Conservation (phyloP, 148 eudicot species). For the Chenopodium berlandieri region DNA sequence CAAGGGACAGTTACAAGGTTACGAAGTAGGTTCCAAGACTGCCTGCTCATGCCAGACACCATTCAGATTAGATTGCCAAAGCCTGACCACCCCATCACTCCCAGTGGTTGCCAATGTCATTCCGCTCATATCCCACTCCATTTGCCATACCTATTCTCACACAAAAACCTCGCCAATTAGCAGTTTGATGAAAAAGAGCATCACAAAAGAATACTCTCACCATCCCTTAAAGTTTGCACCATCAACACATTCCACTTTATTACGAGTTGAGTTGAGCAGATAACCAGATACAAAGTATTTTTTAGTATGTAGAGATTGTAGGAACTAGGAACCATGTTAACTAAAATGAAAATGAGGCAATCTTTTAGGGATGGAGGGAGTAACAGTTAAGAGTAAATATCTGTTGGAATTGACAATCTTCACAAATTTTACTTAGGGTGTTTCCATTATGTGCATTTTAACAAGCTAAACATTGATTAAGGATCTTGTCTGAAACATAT, state of each 20-base stretch:
- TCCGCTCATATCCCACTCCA: constrained; percentile 99
- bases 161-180: background rate
- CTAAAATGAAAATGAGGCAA: no score
- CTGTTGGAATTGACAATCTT: background rate
- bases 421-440: background rate
- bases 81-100: constrained; percentile 63
- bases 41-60: constrained; percentile 95
- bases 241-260: no score
- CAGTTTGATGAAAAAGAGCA: background rate
- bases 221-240: no score
- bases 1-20: background rate
- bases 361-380: no score
- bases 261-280: no score
- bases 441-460: background rate
- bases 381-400: background rate
- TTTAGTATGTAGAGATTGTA: no score
- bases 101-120: constrained; percentile 93
- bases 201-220: background rate
- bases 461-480: background rate
- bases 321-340: no score
- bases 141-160: constrained; percentile 71
- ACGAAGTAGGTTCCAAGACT: constrained; percentile 43
- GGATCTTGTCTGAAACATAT: background rate
- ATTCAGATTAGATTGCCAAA: constrained; percentile 92
- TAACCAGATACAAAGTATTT: no score